Evolutionary conservation across 305 asterid genomes (phyloP).

Genomic region (Solanum hybrid): DNA sequence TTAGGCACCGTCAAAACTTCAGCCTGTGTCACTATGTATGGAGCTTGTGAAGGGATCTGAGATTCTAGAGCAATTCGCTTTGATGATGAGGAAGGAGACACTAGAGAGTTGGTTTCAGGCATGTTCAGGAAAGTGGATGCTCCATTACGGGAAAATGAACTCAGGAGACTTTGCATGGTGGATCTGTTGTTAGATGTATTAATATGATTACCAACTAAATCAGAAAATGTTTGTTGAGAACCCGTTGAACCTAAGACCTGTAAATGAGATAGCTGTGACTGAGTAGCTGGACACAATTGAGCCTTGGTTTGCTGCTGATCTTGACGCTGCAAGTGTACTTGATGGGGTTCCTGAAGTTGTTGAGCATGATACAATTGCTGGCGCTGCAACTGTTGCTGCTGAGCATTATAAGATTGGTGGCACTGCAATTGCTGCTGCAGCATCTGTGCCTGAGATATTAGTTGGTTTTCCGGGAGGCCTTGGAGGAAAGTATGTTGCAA

Average conservation of each 20-base stretch:
- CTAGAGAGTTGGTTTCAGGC: slow-evolving; percentile 39
- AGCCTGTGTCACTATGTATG: slow-evolving; percentile 40
- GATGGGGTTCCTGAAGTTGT: slow-evolving; percentile 32
- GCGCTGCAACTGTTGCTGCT: slow-evolving; percentile 4
- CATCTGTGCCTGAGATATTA: slow-evolving; percentile 62
- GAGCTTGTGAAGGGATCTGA: slow-evolving; percentile 48
- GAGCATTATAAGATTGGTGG: background rate
- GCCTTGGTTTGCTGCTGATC: slow-evolving; percentile 42
- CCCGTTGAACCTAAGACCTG: slow-evolving; percentile 35
- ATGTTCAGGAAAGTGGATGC: slow-evolving; percentile 32
- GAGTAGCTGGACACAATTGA: slow-evolving; percentile 33
- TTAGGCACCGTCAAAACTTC: slow-evolving; percentile 39
- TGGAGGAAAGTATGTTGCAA: slow-evolving; percentile 46
- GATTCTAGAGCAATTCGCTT: slow-evolving; percentile 72
- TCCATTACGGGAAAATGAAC: slow-evolving; percentile 56
- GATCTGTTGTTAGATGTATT: slow-evolving; percentile 40
- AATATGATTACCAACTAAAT: slow-evolving; percentile 45
- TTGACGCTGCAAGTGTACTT: slow-evolving; percentile 33
- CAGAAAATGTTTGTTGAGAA: slow-evolving; percentile 60
- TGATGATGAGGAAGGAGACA: slow-evolving; percentile 46
- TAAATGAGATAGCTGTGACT: slow-evolving; percentile 43
- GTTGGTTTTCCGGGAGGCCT: slow-evolving; percentile 43
- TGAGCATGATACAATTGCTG: slow-evolving; percentile 39
- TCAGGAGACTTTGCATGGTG: slow-evolving; percentile 50
- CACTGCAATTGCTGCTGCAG: slow-evolving; percentile 60